phyloP scores from a whole-genome alignment of 2,329 filamentous ascomycete genomes.

The Aspergillus ochraceus region DNA sequence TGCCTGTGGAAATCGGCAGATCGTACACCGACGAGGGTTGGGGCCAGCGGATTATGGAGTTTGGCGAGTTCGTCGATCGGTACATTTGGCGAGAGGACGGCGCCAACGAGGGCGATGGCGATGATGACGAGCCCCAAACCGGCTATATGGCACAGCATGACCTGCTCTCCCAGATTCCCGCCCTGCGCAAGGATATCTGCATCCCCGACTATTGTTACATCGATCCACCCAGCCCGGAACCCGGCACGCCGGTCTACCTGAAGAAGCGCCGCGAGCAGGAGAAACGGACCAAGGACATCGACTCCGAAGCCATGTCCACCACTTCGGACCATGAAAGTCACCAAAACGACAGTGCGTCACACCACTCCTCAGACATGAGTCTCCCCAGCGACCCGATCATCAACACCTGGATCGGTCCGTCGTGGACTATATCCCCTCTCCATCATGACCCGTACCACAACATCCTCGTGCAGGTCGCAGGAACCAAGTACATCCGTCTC shows the following conservation, averaged over 20 bases:
- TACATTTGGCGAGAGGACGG: slow-evolving; percentile 53
- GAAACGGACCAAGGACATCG: slow-evolving; percentile 8
- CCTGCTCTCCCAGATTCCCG: slow-evolving; percentile 78
- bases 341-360: slow-evolving; percentile 7
- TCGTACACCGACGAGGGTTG: slow-evolving; percentile 85
- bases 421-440: slow-evolving; percentile 83
- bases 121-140: slow-evolving; percentile 36
- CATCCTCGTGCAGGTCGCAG: slow-evolving; percentile 83
- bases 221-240: slow-evolving; percentile 58
- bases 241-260: slow-evolving; percentile 46
- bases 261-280: slow-evolving; percentile 34
- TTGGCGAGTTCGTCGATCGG: slow-evolving; percentile 66
- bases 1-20: slow-evolving; percentile 81
- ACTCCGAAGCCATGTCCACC: not conserved
- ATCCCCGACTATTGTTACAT: slow-evolving; percentile 85
- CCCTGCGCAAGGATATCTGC: slow-evolving; percentile 70
- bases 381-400: slow-evolving; percentile 59
- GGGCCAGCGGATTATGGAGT: slow-evolving; percentile 78
- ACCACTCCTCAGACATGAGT: slow-evolving; percentile 10
- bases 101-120: slow-evolving; percentile 6
- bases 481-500: slow-evolving; percentile 85
- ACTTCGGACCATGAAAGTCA: not conserved
- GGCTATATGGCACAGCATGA: slow-evolving; percentile 93
- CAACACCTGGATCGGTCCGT: slow-evolving; percentile 92
- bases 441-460: slow-evolving; percentile 96